These are phyloP conservation scores for Colletotrichum agaves DNA, from an alignment of 2,329 filamentous ascomycete genomes.

Conservation along the genomic window DNA sequence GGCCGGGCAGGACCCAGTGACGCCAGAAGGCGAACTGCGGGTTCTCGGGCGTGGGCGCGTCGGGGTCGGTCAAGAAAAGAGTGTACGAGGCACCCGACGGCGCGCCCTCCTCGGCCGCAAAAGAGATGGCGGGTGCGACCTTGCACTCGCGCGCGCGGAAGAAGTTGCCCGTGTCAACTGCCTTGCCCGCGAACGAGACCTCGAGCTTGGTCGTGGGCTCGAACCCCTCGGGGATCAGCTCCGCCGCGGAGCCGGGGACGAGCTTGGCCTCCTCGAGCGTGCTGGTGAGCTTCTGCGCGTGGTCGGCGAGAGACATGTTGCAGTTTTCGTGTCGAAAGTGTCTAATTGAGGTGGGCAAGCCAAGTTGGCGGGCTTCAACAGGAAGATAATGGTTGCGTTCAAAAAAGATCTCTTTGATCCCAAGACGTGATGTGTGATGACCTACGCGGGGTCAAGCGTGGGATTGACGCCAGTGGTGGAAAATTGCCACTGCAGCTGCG, in stretches of 20 bases:
- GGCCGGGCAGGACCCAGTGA: conserved; percentile 60
- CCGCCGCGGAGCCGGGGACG: conserved; percentile 52
- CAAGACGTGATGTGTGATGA: conserved; percentile 28
- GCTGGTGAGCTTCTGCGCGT: conserved; percentile 41
- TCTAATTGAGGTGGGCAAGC: background rate
- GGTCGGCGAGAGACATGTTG: conserved; percentile 35
- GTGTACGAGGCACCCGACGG: conserved; percentile 51
- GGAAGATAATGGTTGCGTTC: background rate
- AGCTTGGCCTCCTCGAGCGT: conserved; percentile 52
- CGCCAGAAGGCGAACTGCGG: conserved; percentile 66
- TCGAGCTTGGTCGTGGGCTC: conserved; percentile 52
- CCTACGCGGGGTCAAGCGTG: conserved; percentile 29
- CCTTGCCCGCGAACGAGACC: conserved; percentile 49
- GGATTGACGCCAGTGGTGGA: conserved; percentile 31
- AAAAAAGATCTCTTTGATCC: background rate
- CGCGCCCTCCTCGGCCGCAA: conserved; percentile 47
- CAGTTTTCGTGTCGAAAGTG: background rate
- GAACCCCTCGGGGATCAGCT: conserved; percentile 55
- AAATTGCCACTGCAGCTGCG: conserved; percentile 23
- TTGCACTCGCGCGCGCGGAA: conserved; percentile 53
- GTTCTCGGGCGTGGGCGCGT: conserved; percentile 65
- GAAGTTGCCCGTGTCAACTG: conserved; percentile 50
- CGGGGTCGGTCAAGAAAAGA: conserved; percentile 63
- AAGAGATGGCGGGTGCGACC: conserved; percentile 50
- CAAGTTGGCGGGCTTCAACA: too few species aligned